Percentiles rank a stretch among this genome's conserved stretches.
Evolutionary conservation across 1,139 yeast species (phyloP).

Genomic region (Nakaseomyces sp.): DNA sequence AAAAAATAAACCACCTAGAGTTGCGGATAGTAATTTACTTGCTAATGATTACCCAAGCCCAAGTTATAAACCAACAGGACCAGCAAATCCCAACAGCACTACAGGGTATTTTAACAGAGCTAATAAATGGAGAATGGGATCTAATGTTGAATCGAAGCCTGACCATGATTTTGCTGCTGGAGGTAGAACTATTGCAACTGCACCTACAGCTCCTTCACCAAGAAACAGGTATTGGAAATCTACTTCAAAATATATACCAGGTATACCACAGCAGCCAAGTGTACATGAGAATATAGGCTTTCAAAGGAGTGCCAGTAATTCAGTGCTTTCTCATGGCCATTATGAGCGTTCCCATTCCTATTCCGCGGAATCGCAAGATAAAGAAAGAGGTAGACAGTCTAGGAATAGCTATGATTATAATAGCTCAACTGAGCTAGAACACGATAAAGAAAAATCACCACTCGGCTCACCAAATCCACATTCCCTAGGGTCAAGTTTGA

Average conservation of each 20-base stretch:
- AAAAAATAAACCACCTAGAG: constrained; percentile 1
- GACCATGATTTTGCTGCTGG: neutral
- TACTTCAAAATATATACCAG: neutral
- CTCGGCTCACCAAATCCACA: constrained; percentile 7
- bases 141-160: constrained; percentile 8
- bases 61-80: neutral
- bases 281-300: neutral
- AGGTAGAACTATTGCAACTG: neutral
- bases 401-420: neutral
- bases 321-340: neutral
- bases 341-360: constrained; percentile 2
- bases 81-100: constrained; percentile 9
- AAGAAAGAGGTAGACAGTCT: constrained; percentile 1
- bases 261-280: neutral
- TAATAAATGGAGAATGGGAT: constrained; percentile 19
- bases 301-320: neutral
- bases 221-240: constrained; percentile 3
- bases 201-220: constrained; percentile 3
- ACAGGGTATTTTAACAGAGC: constrained; percentile 15
- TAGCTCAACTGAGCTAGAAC: neutral
- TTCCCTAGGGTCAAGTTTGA: constrained; percentile 24
- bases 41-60: neutral
- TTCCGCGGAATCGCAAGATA: constrained; percentile 1
- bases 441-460: neutral
- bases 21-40: neutral